Evolutionary conservation across 2,329 filamentous ascomycete species (phyloP).

Genomic region (Cordyceps javanica): DNA sequence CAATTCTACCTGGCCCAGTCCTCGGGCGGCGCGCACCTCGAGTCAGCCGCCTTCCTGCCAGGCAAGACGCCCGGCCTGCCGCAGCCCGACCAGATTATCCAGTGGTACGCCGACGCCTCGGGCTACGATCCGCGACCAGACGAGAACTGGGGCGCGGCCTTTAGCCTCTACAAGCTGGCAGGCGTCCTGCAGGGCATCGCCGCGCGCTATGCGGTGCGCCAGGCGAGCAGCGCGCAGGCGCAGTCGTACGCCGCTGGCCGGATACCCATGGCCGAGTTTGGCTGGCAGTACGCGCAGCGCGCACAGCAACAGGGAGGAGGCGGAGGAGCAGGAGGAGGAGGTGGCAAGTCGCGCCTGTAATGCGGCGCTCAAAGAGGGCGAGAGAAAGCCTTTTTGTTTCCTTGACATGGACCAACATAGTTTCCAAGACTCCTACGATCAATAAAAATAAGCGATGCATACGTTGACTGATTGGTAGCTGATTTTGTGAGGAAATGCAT

Average conservation of each 20-base stretch:
- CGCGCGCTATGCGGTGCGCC: conserved; percentile 73
- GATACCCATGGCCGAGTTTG: conserved; percentile 66
- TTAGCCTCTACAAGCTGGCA: conserved; percentile 54
- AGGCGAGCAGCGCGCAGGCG: conserved; percentile 85
- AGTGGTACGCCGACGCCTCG: conserved; percentile 42
- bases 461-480: no score
- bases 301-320: no score
- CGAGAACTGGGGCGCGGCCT: conserved; percentile 55
- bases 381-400: not conserved
- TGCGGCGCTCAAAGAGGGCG: no score
- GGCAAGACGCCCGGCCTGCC: conserved; percentile 59
- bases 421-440: no score
- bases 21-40: conserved; percentile 16
- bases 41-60: conserved; percentile 50
- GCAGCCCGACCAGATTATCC: conserved; percentile 31
- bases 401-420: no score
- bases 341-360: conserved; percentile 23
- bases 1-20: conserved; percentile 29
- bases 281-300: conserved; percentile 65
- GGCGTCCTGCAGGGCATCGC: conserved; percentile 83
- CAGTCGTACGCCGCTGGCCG: conserved; percentile 63
- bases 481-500: no score
- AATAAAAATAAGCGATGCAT: no score
- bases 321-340: no score
- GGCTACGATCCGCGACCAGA: conserved; percentile 64